Base-by-base conservation (phyloP, 2,329 filamentous ascomycete genomes). In the Botryotinia convoluta region DNA sequence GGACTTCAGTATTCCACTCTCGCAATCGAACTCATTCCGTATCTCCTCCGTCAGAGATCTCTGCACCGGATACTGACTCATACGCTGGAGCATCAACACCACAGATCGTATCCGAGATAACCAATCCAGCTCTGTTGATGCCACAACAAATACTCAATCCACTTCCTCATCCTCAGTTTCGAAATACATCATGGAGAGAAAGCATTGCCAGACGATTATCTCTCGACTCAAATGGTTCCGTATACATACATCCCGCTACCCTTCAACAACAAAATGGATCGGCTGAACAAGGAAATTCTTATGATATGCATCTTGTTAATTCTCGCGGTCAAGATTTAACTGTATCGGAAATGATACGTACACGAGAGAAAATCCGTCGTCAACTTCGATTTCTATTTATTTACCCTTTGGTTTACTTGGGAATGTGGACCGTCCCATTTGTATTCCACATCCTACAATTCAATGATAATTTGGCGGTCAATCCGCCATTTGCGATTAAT, bases 341-440 rank as follows among this genome's bases (percentile, higher is more conserved):
- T 0, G 79, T 81, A 3, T 79, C 79, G 3, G 78, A 81, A 65
- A 80, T 83, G 77, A 80, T 86, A 14, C 76, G 77, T 5, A 79
- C 79, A 2, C 86, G 89, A 20, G 83, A 86, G 26, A 87, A 87
- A 73, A 90, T 93, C 74, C 86, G 88, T 62, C 87, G 90, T 16
- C 92, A 94, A 78, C 85, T 94, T 3, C 88, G 91, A 45, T 87
- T 92, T 44, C 85, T 94, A 29, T 93, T 95, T 82, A 89, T 94
- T 65, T 95, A 95, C 80, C 93, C 93, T 0, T 80, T 91, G 29
- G 87, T 92, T 6, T 95, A 95, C 81, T 85, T 92, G 32, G 81
- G 88, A 7, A 88, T 93, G 76, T 95, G 93, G 93, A 82, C 92
- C 5, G 82, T 92, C 12, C 92, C 93, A 0, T 93, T 94, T 77